These are phyloP conservation scores for Phytophthora brassicae DNA, from an alignment of 352 stramenopile genomes.

Conservation along the genomic window DNA sequence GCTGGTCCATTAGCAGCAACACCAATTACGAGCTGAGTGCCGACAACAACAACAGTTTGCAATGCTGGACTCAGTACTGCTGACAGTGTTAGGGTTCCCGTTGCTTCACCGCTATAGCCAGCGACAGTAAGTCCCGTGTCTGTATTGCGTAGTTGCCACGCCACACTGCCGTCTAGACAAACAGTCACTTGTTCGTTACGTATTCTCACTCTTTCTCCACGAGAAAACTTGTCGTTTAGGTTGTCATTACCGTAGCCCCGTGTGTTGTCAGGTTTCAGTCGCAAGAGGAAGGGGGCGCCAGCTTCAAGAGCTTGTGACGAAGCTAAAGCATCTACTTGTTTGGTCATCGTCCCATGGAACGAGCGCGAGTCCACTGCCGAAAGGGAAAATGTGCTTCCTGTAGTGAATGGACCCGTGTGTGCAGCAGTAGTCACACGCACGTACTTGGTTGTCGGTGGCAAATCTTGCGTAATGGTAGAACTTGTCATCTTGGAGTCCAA, in stretches of 20 bases:
- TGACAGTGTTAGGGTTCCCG: constrained; percentile 45
- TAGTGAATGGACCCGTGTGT: constrained; percentile 63
- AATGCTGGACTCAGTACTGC: constrained; percentile 28
- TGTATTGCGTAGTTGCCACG: constrained; percentile 43
- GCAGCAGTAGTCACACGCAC: constrained; percentile 71
- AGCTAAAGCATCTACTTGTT: constrained; percentile 51
- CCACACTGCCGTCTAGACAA: constrained; percentile 61
- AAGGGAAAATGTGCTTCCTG: constrained; percentile 67
- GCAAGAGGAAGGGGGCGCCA: constrained; percentile 49
- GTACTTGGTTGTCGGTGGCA: constrained; percentile 44
- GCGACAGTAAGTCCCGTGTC: constrained; percentile 34
- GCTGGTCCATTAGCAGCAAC: constrained; percentile 21
- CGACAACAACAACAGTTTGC: constrained; percentile 30
- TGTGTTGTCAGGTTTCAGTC: constrained; percentile 38
- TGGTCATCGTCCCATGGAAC: constrained; percentile 51
- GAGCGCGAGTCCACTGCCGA: constrained; percentile 45
- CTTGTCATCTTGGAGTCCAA: constrained; percentile 17
- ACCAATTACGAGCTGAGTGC: constrained; percentile 47
- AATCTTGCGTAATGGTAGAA: constrained; percentile 9
- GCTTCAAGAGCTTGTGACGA: constrained; percentile 35
- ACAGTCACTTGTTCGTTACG: constrained; percentile 60
- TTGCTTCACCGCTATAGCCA: constrained; percentile 27
- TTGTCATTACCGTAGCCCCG: constrained; percentile 40
- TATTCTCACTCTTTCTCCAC: constrained; percentile 65
- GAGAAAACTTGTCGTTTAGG: constrained; percentile 44